phyloP scores from a whole-genome alignment of 768 basidiomycete species.

The Hortiboletus campestris region DNA sequence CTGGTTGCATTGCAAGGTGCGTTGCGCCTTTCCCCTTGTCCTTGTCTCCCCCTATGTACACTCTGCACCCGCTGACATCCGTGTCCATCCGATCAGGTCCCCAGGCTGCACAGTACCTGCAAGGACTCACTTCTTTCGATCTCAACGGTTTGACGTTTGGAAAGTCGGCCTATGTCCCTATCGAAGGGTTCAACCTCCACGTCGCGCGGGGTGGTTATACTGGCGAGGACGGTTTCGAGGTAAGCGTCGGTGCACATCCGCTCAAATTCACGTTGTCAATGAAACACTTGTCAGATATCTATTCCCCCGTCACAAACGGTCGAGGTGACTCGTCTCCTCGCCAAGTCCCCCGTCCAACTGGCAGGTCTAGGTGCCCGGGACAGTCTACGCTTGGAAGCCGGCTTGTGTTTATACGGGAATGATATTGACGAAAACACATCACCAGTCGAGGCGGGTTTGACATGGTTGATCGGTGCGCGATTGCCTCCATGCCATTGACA shows the following conservation, averaged over 20 bases:
- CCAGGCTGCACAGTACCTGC: conserved; percentile 75
- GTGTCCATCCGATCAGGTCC: conserved; percentile 53
- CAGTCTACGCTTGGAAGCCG: conserved; percentile 91
- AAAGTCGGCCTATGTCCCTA: conserved; percentile 73
- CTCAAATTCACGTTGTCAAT: neutral
- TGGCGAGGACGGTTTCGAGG: conserved; percentile 98
- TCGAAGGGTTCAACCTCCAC: conserved; percentile 64
- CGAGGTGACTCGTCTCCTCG: conserved; percentile 62
- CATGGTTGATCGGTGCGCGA: conserved; percentile 86
- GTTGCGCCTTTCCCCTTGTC: conserved; percentile 8
- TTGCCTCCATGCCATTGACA: neutral
- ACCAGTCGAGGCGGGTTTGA: conserved; percentile 87
- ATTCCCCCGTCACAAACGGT: conserved; percentile 77
- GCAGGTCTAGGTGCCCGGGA: conserved; percentile 92
- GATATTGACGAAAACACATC: conserved; percentile 86
- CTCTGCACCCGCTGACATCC: neutral
- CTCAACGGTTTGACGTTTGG: conserved; percentile 79
- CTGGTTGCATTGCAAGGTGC: conserved; percentile 87
- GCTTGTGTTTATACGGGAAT: conserved; percentile 95
- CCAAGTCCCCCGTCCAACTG: conserved; percentile 68
- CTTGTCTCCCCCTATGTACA: neutral
- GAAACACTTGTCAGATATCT: conserved; percentile 61
- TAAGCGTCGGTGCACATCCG: conserved; percentile 17
- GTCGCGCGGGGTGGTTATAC: conserved; percentile 96
- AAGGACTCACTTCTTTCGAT: conserved; percentile 72